Evolutionary conservation across 495 filamentous ascomycete species (phyloP).

Genomic region (Aspergillus avenaceus): DNA sequence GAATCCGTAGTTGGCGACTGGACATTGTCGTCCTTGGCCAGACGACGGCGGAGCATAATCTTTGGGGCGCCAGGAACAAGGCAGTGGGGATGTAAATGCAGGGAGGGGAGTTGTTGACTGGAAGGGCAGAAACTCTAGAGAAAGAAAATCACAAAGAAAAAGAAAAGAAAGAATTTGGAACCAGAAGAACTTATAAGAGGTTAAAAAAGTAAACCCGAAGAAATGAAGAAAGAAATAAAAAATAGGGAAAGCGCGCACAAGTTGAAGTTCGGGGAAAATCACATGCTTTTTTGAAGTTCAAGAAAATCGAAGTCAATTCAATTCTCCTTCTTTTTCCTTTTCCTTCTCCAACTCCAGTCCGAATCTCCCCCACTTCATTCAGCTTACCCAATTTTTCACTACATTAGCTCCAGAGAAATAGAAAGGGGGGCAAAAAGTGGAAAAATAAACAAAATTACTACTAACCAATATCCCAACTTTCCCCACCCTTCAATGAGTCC

Average conservation of each 20-base stretch:
- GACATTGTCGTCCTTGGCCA: constrained; percentile 29
- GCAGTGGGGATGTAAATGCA: constrained; percentile 1
- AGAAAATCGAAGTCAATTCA: constrained; percentile 8
- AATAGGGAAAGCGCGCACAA: background rate
- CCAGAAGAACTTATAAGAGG: background rate
- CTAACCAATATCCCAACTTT: too few relatives aligned
- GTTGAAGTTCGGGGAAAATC: constrained; percentile 15
- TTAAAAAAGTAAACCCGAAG: background rate
- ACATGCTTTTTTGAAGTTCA: constrained; percentile 22
- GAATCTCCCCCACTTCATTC: too few relatives aligned
- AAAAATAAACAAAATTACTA: too few relatives aligned
- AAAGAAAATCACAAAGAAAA: constrained; percentile 5
- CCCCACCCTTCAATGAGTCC: constrained; percentile 6
- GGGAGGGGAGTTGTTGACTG: too few relatives aligned
- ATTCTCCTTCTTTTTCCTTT: constrained; percentile 1
- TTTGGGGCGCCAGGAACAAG: constrained; percentile 16
- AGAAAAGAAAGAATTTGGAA: background rate
- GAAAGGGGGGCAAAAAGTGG: too few relatives aligned
- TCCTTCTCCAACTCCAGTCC: constrained; percentile 7
- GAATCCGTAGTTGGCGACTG: constrained; percentile 13
- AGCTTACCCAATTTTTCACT: too few relatives aligned
- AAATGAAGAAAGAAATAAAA: background rate
- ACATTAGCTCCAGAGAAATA: too few relatives aligned
- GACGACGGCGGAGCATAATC: constrained; percentile 44
- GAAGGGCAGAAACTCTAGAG: background rate